These are phyloP conservation scores for Lobosporangium transversale DNA, from an alignment of 192 early-diverging fungal genomes.

Conservation along the genomic window DNA sequence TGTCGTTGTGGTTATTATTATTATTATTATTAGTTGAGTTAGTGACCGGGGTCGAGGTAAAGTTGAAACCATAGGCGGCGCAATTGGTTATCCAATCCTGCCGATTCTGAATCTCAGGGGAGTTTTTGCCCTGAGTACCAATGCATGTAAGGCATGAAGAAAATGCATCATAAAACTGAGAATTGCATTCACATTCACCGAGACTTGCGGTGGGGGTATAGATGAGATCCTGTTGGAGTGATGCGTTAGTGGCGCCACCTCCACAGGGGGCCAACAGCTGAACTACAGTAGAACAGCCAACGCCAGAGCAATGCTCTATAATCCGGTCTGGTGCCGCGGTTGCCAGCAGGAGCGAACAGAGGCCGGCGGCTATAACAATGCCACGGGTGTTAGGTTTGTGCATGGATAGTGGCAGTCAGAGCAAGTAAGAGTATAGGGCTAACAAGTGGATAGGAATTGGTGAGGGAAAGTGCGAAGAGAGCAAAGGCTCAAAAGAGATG, in stretches of 20 bases:
- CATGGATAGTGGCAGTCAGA: too few species aligned
- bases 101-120: conserved; percentile 38
- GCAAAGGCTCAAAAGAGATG: too few species aligned
- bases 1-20: not conserved
- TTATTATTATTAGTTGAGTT: conserved; percentile 9
- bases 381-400: not conserved
- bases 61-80: conserved; percentile 33
- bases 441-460: too few species aligned
- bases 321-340: conserved; percentile 2
- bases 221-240: conserved; percentile 36
- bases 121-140: conserved; percentile 16
- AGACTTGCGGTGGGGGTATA: conserved; percentile 42
- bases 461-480: too few species aligned
- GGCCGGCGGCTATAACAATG: not conserved
- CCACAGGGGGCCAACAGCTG: conserved; percentile 31
- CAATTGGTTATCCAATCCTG: conserved; percentile 36
- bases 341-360: conserved; percentile 1
- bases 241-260: conserved; percentile 33
- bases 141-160: conserved; percentile 44
- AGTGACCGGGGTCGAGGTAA: conserved; percentile 16
- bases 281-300: conserved; percentile 25
- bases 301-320: conserved; percentile 20
- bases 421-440: too few species aligned
- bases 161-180: conserved; percentile 16
- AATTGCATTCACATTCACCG: conserved; percentile 43